Base-by-base conservation (phyloP, 139 green algal genomes). In the Chlorella vulgaris region DNA sequence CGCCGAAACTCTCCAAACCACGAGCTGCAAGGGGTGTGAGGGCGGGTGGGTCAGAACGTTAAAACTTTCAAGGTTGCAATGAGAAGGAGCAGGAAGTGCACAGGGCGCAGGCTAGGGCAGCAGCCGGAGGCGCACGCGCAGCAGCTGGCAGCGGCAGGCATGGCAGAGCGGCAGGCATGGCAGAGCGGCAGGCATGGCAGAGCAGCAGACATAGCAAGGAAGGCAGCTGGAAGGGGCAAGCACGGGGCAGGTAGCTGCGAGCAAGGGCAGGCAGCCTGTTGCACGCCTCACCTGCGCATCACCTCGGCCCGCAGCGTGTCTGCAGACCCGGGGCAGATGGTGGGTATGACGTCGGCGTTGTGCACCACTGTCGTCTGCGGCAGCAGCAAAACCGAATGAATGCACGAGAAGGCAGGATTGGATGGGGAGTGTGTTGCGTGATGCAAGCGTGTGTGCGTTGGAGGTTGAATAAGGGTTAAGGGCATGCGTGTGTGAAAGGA, bases 311-410 rank as follows among this genome's bases (percentile, higher is more conserved):
- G 69, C 71, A 93, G 75, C 19, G 69, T 71, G 74, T 93, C 90
- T 31, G 81, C 76, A 38, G 84, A 78, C 19, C 80, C 89, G 65
- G 83, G 60, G 67, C 53, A 88, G 7, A 88, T 78, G 36, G 78
- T 88, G 19, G 88, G 89, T 33, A 94, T 85, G n/a, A 97, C 87
- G 83, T 98, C 94, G 3, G 89, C 87, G 31, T 87, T 88, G 76
- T 97, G 91, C 28, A 97, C 80, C 35, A 97, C 51, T 42, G 81
- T 92, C 10, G 93, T 98, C 73, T 79, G 73, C 33, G 18, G 43
- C 39, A 38, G 39, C 28, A 15, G 15, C 15, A 55, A 15, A 15
- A 15, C 13, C 47, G 13, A 55, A 55, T 55, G 47, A 55, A 24
- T 55, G 47, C 13, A 15, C 13, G 47, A 55, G 47, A 55, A 55